A percentile compares a stretch with the other conserved stretches of the same genome.
These are phyloP conservation scores for Brasilioporus rufonigricans DNA, from an alignment of 768 basidiomycete genomes.

Conservation along the genomic window DNA sequence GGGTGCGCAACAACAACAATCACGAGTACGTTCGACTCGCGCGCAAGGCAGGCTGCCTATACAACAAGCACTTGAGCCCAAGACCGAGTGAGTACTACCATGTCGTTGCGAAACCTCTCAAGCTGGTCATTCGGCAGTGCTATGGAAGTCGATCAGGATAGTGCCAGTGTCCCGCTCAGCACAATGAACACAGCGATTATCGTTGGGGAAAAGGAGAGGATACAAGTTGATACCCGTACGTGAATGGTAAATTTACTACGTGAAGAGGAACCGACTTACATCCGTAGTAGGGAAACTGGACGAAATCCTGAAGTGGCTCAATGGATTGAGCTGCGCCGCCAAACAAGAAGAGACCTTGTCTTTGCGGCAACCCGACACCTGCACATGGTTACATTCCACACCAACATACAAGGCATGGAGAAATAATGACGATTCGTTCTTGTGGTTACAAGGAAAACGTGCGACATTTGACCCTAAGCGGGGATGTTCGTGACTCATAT, in stretches of 20 bases:
- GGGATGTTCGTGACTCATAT: neutral
- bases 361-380: constrained; percentile 14
- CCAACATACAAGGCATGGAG: neutral
- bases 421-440: neutral
- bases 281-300: constrained; percentile 7
- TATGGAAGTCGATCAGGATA: no score
- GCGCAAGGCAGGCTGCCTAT: neutral
- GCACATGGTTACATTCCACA: neutral
- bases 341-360: constrained; percentile 12
- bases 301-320: constrained; percentile 6
- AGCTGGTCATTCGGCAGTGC: neutral
- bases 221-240: neutral
- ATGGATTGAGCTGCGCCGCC: constrained; percentile 8
- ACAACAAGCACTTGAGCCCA: neutral
- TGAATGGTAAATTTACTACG: neutral
- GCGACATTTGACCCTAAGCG: neutral
- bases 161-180: no score
- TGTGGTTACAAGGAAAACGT: constrained; percentile 1
- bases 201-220: neutral
- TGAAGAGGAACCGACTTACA: neutral
- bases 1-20: neutral
- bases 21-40: neutral
- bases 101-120: neutral
- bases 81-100: neutral
- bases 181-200: neutral